Base-by-base conservation (phyloP, 495 filamentous ascomycete species). In the Penicillium ochrochloron region DNA sequence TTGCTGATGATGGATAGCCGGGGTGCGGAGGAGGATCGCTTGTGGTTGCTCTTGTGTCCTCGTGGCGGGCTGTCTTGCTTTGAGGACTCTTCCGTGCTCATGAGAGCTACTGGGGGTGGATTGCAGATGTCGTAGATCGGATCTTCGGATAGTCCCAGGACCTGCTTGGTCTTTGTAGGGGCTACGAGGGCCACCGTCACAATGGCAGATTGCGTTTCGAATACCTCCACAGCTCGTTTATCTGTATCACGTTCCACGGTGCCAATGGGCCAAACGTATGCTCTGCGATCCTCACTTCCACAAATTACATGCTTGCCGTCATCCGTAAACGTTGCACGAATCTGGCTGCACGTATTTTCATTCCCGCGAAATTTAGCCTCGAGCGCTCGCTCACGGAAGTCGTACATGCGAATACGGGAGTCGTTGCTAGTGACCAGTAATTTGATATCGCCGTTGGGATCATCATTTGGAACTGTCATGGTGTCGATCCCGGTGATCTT, bases 81-180 rank as follows among this genome's bases (percentile, higher is more conserved):
- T 2, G 80, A 54, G 11, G 79, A 77, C 59, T 94, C 91, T 37
- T 88, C 86, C n/a, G 89, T 82, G 63, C 86, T 90, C 37, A 93
- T 80, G 9, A 99, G 86, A 2, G 90, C 93, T 10, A 99, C 86
- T 0, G 93, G 94, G 10, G 94, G 94, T 11, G 95, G 95, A 70
- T 99, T 97, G 80, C 95, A 98, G 23, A 98, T 84, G 70, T 97
- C 94, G 73, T 92, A 99, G 34, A 99, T 84, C 9, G 94, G 96
- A 73, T 99, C 95, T 59, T 92, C 91, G 10, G 93, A 95, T 35
- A 84, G 80, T 17, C 88, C 88, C 0, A 99, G 82, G 2, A 92
- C 80, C 72, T 92, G 90, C 63, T 92, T 85, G 5, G 93, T 92
- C 61, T 84, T 86, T 1, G 85, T 85, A 0, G 95, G 96, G 0